phyloP scores from a whole-genome alignment of 306 rosid species.

The Prunus mongolica region DNA sequence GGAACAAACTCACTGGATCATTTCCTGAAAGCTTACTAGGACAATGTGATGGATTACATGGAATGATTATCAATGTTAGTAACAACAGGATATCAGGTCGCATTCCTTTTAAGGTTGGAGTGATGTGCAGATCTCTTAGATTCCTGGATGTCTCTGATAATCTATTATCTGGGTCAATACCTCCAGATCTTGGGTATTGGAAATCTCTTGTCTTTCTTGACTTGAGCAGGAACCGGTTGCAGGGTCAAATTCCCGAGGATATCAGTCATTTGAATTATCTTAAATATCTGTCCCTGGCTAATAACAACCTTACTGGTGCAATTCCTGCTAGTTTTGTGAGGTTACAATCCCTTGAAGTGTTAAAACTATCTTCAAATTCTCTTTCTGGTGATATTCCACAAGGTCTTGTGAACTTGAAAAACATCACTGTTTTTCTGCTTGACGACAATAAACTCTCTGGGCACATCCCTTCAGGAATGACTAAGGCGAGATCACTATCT shows the following conservation, averaged over 20 bases:
- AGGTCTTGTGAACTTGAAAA: constrained; percentile 26
- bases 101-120: constrained; percentile 20
- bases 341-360: constrained; percentile 27
- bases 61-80: constrained; percentile 27
- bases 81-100: constrained; percentile 27
- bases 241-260: constrained; percentile 25
- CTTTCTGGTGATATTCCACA: constrained; percentile 35
- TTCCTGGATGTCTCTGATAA: constrained; percentile 32
- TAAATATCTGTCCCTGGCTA: constrained; percentile 36
- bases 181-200: constrained; percentile 25
- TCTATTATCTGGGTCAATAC: constrained; percentile 23
- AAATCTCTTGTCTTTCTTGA: constrained; percentile 32
- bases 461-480: constrained; percentile 20
- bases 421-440: constrained; percentile 29
- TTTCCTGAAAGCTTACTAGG: constrained; percentile 19
- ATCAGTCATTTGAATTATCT: constrained; percentile 30
- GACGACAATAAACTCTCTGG: constrained; percentile 26
- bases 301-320: constrained; percentile 32
- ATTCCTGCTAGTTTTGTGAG: constrained; percentile 27
- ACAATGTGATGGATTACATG: constrained; percentile 24
- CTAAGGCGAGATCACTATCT: constrained; percentile 20
- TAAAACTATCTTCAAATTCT: constrained; percentile 32
- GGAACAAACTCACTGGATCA: constrained; percentile 27
- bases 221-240: constrained; percentile 33
- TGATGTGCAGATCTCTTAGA: constrained; percentile 21